These are phyloP conservation scores for Paramecium bursaria DNA, from an alignment of 73 alveolate species.

Conservation along the genomic window DNA sequence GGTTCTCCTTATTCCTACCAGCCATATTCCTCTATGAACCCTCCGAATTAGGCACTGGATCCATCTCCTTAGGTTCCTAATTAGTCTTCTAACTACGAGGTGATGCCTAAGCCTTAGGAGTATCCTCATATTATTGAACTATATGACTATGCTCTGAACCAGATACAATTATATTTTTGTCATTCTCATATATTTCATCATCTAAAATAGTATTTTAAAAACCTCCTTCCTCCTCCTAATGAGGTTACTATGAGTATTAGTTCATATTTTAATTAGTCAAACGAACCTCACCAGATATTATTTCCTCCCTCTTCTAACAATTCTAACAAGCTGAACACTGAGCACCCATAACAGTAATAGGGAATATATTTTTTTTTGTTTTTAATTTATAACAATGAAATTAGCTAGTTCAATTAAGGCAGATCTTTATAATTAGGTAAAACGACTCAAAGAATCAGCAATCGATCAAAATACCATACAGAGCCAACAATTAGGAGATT, in stretches of 20 bases:
- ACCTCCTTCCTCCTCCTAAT: slow-evolving; percentile 32
- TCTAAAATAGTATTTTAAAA: background rate
- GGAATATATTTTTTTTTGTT: background rate
- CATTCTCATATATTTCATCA: background rate
- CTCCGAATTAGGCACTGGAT: background rate
- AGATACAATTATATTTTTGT: background rate
- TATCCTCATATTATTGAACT: background rate
- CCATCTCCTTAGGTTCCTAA: background rate
- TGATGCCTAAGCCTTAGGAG: background rate
- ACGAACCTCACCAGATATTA: background rate
- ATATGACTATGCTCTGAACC: background rate
- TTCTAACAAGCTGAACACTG: slow-evolving; percentile 23
- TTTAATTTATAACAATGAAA: slow-evolving; percentile 13
- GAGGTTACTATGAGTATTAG: slow-evolving; percentile 15
- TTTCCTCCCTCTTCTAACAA: slow-evolving; percentile 36
- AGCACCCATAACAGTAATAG: background rate
- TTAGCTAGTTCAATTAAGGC: slow-evolving; percentile 1
- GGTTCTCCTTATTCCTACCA: slow-evolving; percentile 5
- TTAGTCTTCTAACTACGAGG: background rate
- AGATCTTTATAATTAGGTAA: background rate
- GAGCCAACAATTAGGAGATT: no score
- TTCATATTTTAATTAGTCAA: slow-evolving; percentile 7
- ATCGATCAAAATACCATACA: no score
- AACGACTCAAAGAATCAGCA: background rate
- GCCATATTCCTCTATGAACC: slow-evolving; percentile 8